Conservation (phyloP, 441 rosid species). For the Erodium texanum region DNA sequence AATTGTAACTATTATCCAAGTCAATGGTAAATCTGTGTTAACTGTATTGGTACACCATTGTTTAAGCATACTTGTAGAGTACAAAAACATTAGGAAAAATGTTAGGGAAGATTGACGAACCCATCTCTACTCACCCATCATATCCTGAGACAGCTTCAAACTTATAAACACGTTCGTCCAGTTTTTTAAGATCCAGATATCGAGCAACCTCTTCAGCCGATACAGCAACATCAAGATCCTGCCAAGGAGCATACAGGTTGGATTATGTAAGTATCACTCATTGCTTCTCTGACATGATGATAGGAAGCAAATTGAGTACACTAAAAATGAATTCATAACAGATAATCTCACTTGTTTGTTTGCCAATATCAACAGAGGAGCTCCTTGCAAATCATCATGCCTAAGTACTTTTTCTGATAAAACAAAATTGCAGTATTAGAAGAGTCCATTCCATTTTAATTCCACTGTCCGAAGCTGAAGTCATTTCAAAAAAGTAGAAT, state of each 20-base stretch:
- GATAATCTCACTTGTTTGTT: conserved; percentile 68
- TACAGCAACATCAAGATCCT: conserved; percentile 86
- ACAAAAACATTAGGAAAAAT: background rate
- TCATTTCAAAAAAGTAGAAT: conserved; percentile 1
- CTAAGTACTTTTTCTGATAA: conserved; percentile 78
- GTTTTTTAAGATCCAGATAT: conserved; percentile 80
- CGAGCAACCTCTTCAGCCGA: conserved; percentile 72
- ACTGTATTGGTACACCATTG: background rate
- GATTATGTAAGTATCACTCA: background rate
- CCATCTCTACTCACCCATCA: conserved; percentile 58
- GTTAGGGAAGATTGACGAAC: background rate
- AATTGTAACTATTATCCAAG: background rate
- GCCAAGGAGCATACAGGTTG: conserved; percentile 14
- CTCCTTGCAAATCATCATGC: conserved; percentile 92
- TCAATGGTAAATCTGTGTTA: background rate
- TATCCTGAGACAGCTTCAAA: conserved; percentile 84
- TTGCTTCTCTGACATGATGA: background rate
- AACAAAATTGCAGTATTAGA: conserved; percentile 16
- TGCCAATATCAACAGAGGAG: conserved; percentile 83
- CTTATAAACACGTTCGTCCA: conserved; percentile 84
- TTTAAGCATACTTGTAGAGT: conserved; percentile 7
- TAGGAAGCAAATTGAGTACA: background rate
- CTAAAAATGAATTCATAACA: background rate
- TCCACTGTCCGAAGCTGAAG: background rate
- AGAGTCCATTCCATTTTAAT: background rate